Base-by-base conservation (phyloP, 225 moss, liverwort and hornwort genomes). In the Physcomitrellopsis africana region DNA sequence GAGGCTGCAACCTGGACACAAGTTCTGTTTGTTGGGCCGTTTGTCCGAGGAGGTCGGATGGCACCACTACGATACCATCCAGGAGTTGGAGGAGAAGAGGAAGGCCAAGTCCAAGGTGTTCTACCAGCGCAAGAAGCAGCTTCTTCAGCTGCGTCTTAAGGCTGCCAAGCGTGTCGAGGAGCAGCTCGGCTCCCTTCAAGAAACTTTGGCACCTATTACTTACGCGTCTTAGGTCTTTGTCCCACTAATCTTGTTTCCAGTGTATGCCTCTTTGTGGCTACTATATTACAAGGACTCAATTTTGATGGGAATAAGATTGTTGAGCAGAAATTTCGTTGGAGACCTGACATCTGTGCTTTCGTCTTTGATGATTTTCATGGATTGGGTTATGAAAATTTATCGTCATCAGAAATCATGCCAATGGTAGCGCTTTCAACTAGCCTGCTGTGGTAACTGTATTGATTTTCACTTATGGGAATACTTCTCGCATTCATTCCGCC, bases 1-100 rank as follows among this genome's bases (percentile, higher is more conserved):
- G 92, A 89, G 96, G 85, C 75, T 96, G 23, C 92, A 93, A 73
- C 96, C 94, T 41, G 96, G 96, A 55, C 96, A 96, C 58, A 96
- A 96, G 5, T 96, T 92, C 67, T 96, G 93, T 62, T 77, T 96
- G 60, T 76, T 96, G 51, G 93, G 96, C 61, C 93, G 90, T 64
- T 86, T 96, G 58, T 37, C 32, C 7, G 32, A 37, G 32, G 32
- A 37, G 32, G 32, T 37, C 4, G 32, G 32, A 37, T 37, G 32
- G 32, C 32, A 37, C 32, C 32, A 37, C 15, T 47, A 0, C 68
- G 18, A 18, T 14, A 16, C 13, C 60, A 51, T 46, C 45, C 78
- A 92, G 91, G 93, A 93, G 81, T 77, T 93, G 81, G 91, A 93
- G 68, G 89, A 81, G 76, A 93, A 89, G 76, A 78, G 91, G 19